phyloP scores from a whole-genome alignment of 495 filamentous ascomycete genomes.

The Lepidopterella palustris region DNA sequence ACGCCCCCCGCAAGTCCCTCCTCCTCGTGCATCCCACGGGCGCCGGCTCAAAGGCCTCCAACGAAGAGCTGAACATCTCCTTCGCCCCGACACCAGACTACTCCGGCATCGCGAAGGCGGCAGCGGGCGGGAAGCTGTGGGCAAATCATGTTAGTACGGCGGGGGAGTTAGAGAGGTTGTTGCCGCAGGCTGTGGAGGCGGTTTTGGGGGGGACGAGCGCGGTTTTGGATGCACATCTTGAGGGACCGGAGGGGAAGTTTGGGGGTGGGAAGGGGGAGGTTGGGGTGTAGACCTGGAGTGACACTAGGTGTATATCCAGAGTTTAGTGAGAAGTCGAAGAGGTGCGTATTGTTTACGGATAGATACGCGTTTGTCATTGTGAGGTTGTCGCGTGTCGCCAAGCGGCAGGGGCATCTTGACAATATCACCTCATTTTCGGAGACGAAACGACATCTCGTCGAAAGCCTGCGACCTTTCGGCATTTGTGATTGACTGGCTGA shows the following conservation, averaged over 20 bases:
- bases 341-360: too few species aligned
- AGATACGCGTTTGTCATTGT: too few species aligned
- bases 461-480: too few species aligned
- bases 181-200: conserved; percentile 34
- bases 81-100: conserved; percentile 86
- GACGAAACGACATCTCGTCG: too few species aligned
- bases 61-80: conserved; percentile 83
- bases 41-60: conserved; percentile 59
- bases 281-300: too few species aligned
- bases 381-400: too few species aligned
- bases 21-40: conserved; percentile 38
- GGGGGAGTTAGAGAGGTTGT: conserved; percentile 30
- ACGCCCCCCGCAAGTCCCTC: conserved; percentile 35
- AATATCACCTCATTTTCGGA: too few species aligned
- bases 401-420: too few species aligned
- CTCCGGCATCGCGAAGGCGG: conserved; percentile 83
- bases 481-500: too few species aligned
- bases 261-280: conserved; percentile 31
- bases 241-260: conserved; percentile 39
- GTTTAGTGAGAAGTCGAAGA: too few species aligned
- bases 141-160: conserved; percentile 32
- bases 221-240: conserved; percentile 40
- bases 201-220: conserved; percentile 34
- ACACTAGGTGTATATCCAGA: too few species aligned
- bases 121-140: conserved; percentile 58